Conservation (phyloP, 805 yeast genomes). For the Ogataea populi-albae region DNA sequence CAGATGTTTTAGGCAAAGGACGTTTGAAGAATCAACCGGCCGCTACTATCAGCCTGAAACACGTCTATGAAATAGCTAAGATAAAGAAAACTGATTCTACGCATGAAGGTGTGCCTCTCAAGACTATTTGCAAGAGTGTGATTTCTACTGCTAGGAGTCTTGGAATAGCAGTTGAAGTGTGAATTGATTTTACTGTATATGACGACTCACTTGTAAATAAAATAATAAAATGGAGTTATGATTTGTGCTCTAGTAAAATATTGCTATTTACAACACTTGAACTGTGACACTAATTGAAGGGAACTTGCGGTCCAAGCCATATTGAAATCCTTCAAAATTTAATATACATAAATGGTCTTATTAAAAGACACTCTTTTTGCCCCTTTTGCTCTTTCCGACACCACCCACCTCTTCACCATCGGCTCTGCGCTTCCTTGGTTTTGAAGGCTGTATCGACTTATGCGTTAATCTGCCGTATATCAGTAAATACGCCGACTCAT, state of each 20-base stretch:
- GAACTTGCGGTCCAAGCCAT: no score
- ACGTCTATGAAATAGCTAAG: conserved; percentile 91
- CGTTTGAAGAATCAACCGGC: conserved; percentile 30
- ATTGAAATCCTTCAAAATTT: no score
- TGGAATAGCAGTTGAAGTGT: conserved; percentile 65
- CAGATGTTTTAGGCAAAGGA: conserved; percentile 70
- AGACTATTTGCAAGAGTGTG: conserved; percentile 76
- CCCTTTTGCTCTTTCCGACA: conserved; percentile 1
- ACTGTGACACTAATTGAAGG: no score
- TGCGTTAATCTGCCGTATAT: conserved; percentile 77
- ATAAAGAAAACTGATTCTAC: conserved; percentile 84
- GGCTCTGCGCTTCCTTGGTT: conserved; percentile 16
- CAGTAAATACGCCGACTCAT: conserved; percentile 87
- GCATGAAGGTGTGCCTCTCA: conserved; percentile 66
- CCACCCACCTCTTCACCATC: not conserved
- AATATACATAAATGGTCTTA: conserved; percentile 11
- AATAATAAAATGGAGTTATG: not conserved
- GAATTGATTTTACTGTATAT: no score
- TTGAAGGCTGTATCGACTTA: conserved; percentile 32
- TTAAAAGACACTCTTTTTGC: conserved; percentile 1
- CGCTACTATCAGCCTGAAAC: conserved; percentile 65
- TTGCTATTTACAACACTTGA: no score
- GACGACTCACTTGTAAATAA: conserved; percentile 6
- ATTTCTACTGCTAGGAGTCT: conserved; percentile 85
- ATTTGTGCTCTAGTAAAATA: conserved; percentile 7